Conservation (phyloP, 225 moss, liverwort and hornwort genomes). For the Physcomitrium patens region DNA sequence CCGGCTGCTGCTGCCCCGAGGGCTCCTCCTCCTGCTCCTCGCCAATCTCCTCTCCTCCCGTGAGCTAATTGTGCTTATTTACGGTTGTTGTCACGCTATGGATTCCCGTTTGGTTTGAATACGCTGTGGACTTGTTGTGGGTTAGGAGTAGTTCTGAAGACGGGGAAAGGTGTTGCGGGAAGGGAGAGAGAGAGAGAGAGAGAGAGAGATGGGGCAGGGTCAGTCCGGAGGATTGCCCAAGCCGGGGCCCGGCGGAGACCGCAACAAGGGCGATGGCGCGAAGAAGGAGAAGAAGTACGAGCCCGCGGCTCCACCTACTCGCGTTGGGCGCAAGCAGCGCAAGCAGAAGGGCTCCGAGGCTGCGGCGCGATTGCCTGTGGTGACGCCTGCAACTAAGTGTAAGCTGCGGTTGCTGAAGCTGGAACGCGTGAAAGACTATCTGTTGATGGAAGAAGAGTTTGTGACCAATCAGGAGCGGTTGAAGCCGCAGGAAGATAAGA, state of each 20-base stretch:
- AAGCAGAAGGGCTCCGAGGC: conserved; percentile 98
- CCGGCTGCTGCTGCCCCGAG: no score
- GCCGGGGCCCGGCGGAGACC: conserved; percentile 81
- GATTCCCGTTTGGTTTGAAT: no score
- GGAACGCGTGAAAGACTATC: conserved; percentile 91
- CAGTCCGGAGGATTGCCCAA: conserved; percentile 92
- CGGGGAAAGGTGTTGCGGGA: background rate
- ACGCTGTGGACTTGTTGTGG: no score
- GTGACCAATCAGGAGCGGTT: conserved; percentile 91
- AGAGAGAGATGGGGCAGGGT: conserved; percentile 91
- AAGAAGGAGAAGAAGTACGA: conserved; percentile 99
- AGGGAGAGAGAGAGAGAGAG: conserved; percentile 43
- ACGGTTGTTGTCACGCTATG: no score
- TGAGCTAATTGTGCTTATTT: no score
- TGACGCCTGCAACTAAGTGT: conserved; percentile 90
- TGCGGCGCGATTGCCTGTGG: conserved; percentile 88
- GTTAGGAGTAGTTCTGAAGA: background rate
- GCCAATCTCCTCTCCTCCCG: no score
- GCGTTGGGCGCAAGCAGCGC: conserved; percentile 93
- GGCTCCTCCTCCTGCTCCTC: no score
- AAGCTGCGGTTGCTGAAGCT: conserved; percentile 96
- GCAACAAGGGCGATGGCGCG: conserved; percentile 75
- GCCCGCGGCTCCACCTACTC: conserved; percentile 91
- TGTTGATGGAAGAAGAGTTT: conserved; percentile 99
- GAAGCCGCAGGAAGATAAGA: conserved; percentile 99